phyloP scores from a whole-genome alignment of 164 flowering plant species.

The Vitis amurensis region DNA sequence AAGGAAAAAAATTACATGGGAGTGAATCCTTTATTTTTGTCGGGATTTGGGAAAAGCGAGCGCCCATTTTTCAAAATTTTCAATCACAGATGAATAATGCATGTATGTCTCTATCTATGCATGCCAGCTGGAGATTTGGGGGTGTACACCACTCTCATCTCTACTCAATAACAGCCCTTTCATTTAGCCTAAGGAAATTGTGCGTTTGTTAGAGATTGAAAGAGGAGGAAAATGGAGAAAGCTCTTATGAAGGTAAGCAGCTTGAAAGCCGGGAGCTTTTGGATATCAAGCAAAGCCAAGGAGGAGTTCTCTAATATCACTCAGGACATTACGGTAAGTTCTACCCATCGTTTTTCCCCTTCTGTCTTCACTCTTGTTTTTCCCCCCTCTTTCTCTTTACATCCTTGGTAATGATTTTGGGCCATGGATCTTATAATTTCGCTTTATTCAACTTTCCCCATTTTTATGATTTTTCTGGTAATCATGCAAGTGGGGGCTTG shows the following conservation, averaged over 20 bases:
- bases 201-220: constrained; percentile 8
- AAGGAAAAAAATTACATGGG: too few species aligned
- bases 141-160: too few species aligned
- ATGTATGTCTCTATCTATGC: too few species aligned
- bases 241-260: constrained; percentile 64
- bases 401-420: constrained; percentile 1
- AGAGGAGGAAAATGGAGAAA: constrained; percentile 60
- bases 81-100: too few species aligned
- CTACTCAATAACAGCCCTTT: background rate
- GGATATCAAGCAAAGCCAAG: constrained; percentile 84
- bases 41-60: too few species aligned
- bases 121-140: too few species aligned
- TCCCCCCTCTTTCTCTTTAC: background rate
- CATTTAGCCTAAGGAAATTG: background rate
- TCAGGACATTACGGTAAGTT: constrained; percentile 68
- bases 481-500: constrained; percentile 19
- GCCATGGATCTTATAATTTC: constrained; percentile 17
- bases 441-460: constrained; percentile 14
- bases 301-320: constrained; percentile 72
- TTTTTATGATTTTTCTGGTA: constrained; percentile 2
- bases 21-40: too few species aligned
- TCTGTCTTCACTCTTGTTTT: background rate
- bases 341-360: background rate
- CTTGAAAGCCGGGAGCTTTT: constrained; percentile 67
- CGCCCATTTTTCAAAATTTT: too few species aligned